These are phyloP conservation scores for Schizochytrium sp. DNA, from an alignment of 108 stramenopile species.

Conservation along the genomic window DNA sequence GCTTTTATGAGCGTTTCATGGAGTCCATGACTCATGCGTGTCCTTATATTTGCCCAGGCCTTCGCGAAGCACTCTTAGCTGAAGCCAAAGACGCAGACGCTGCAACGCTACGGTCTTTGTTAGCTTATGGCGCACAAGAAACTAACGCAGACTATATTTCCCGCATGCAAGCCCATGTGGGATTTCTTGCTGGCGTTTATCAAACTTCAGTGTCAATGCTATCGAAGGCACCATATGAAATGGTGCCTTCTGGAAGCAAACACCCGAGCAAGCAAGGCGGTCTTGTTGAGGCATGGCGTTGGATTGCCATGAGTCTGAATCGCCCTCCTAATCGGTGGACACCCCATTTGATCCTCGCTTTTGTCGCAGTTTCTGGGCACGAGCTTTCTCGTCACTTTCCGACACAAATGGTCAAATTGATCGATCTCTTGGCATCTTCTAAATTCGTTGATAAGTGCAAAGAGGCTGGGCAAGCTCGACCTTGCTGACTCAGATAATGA, in stretches of 20 bases:
- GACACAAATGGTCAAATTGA: background rate
- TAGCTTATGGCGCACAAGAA: conserved; percentile 10
- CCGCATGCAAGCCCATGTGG: conserved; percentile 53
- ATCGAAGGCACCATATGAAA: background rate
- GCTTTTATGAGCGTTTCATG: conserved; percentile 22
- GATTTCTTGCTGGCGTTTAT: conserved; percentile 52
- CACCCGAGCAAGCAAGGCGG: conserved; percentile 31
- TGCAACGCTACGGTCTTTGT: background rate
- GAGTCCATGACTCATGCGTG: conserved; percentile 33
- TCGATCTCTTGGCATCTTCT: background rate
- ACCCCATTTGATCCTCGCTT: conserved; percentile 24
- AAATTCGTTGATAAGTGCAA: conserved; percentile 19
- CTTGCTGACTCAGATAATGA: conserved; percentile 7
- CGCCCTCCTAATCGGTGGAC: conserved; percentile 46
- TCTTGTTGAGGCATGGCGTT: conserved; percentile 54
- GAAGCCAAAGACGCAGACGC: background rate
- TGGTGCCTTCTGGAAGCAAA: conserved; percentile 45
- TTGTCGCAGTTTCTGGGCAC: background rate
- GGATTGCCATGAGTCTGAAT: conserved; percentile 22
- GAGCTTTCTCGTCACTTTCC: conserved; percentile 41
- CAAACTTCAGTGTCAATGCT: conserved; percentile 51
- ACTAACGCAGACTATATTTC: conserved; percentile 53
- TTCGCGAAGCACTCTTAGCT: conserved; percentile 10
- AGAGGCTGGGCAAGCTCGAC: conserved; percentile 5
- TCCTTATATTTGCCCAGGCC: background rate